Evolutionary conservation across 495 filamentous ascomycete species (phyloP).

Genomic region (Jackrogersella minutella): DNA sequence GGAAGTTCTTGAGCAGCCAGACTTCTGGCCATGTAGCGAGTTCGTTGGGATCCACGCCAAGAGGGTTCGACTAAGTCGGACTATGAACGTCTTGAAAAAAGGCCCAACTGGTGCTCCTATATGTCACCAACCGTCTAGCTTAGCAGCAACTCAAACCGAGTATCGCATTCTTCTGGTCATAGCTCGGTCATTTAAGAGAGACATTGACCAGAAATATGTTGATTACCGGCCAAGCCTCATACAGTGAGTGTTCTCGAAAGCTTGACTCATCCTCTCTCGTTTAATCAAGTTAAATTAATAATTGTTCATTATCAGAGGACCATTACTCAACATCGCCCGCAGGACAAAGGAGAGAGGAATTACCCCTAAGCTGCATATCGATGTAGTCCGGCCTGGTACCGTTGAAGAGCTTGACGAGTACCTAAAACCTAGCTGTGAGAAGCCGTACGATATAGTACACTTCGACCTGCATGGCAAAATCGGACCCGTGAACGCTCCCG

Average conservation of each 20-base stretch:
- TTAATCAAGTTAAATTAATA: not conserved
- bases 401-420: slow-evolving; percentile 6
- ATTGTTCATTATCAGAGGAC: not conserved
- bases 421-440: not conserved
- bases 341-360: not conserved
- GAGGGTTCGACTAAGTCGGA: slow-evolving; percentile 3
- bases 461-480: slow-evolving; percentile 3
- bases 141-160: not conserved
- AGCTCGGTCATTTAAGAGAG: slow-evolving; percentile 6
- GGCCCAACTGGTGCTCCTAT: not conserved
- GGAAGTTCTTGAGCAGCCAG: not conserved
- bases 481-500: not conserved
- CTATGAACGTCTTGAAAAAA: not conserved
- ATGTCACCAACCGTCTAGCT: not conserved
- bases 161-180: slow-evolving; percentile 3
- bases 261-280: not conserved
- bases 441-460: slow-evolving; percentile 2
- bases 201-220: not conserved
- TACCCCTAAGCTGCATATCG: slow-evolving; percentile 7
- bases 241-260: not conserved
- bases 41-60: not conserved
- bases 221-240: slow-evolving; percentile 7
- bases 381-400: slow-evolving; percentile 3
- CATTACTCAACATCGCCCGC: slow-evolving; percentile 4
- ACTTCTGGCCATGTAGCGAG: slow-evolving; percentile 3